phyloP scores from a whole-genome alignment of 106 monocot genomes.

The Triglochin maritima region DNA sequence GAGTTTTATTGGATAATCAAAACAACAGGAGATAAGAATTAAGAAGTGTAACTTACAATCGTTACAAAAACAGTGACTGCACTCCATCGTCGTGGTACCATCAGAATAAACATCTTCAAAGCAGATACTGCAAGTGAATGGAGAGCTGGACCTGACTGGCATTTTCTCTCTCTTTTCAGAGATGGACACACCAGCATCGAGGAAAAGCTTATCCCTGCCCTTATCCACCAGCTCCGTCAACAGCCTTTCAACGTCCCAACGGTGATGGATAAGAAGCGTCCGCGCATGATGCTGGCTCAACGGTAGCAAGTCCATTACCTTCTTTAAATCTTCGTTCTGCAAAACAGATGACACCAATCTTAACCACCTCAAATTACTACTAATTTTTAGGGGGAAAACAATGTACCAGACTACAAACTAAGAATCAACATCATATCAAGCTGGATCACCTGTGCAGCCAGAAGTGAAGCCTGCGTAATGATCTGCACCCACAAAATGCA shows the following conservation, averaged over 20 bases:
- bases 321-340: conserved; percentile 73
- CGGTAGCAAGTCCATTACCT: conserved; percentile 71
- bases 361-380: background rate
- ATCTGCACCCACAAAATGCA: conserved; percentile 30
- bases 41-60: conserved; percentile 39
- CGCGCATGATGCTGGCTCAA: conserved; percentile 81
- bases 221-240: conserved; percentile 66
- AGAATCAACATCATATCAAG: background rate
- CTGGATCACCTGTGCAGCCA: conserved; percentile 68
- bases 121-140: conserved; percentile 46
- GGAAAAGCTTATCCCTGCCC: conserved; percentile 56
- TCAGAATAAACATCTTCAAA: conserved; percentile 46
- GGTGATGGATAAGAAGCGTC: conserved; percentile 73
- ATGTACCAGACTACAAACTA: background rate
- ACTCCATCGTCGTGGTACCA: conserved; percentile 52
- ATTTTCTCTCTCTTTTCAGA: conserved; percentile 7
- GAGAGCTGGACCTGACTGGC: conserved; percentile 6
- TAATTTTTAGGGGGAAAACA: no score
- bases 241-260: conserved; percentile 82
- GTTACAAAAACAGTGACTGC: conserved; percentile 68
- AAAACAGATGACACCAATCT: background rate
- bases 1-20: background rate
- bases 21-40: background rate
- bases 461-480: conserved; percentile 74
- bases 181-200: conserved; percentile 60